phyloP scores from a whole-genome alignment of 345 rosid genomes.

The Syzygium jambos region DNA sequence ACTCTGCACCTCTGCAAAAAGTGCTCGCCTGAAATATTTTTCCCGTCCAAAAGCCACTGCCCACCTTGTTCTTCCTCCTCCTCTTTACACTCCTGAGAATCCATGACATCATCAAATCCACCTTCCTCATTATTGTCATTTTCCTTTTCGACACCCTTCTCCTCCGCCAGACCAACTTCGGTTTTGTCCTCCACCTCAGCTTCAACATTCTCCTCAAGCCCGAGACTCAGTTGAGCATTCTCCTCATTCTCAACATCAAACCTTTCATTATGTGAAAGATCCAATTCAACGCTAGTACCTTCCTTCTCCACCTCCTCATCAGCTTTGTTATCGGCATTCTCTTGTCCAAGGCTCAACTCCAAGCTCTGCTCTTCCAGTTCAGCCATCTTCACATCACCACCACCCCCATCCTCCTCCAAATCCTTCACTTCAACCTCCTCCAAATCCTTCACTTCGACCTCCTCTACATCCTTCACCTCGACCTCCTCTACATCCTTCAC shows the following conservation, averaged over 20 bases:
- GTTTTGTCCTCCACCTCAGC: neutral
- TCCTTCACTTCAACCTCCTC: conserved; percentile 15
- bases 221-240: neutral
- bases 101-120: conserved; percentile 18
- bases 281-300: neutral
- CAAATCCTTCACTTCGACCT: neutral
- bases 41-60: conserved; percentile 33
- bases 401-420: conserved; percentile 19
- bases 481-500: conserved; percentile 21
- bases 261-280: neutral
- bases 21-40: conserved; percentile 19
- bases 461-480: conserved; percentile 22
- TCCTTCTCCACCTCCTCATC: conserved; percentile 5
- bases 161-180: neutral
- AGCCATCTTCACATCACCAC: too few relatives aligned
- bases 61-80: conserved; percentile 19
- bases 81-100: conserved; percentile 35
- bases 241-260: neutral
- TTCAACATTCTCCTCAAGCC: conserved; percentile 1
- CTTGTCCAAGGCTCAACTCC: conserved; percentile 56
- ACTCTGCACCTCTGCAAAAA: conserved; percentile 37
- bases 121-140: neutral
- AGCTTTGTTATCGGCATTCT: conserved; percentile 8
- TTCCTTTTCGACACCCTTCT: neutral
- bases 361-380: conserved; percentile 52